A percentile compares a stretch with the other conserved stretches of the same genome.
Evolutionary conservation across 805 yeast species (phyloP).

Genomic region (Zygosaccharomyces kombuchaensis): DNA sequence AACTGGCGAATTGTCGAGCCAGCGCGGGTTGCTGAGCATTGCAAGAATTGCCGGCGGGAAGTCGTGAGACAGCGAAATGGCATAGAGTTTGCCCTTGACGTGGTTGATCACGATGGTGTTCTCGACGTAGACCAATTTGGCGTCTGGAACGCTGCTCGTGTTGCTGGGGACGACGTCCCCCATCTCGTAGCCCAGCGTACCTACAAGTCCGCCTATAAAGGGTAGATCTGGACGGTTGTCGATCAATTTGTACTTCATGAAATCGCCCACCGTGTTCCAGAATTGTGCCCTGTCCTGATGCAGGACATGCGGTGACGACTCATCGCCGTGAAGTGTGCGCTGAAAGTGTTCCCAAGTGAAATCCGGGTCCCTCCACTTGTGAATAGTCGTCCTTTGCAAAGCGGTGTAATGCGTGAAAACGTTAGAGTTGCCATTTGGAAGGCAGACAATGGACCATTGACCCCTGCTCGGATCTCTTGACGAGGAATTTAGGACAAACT

Average conservation of each 20-base stretch:
- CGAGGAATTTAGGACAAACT: constrained; percentile 61
- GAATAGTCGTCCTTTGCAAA: constrained; percentile 26
- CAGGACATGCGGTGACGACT: constrained; percentile 10
- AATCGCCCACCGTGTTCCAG: constrained; percentile 28
- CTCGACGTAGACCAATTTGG: constrained; percentile 67
- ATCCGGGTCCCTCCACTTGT: constrained; percentile 28
- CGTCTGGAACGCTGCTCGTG: constrained; percentile 53
- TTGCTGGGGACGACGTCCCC: constrained; percentile 49
- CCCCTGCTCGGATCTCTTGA: constrained; percentile 53
- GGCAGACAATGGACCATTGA: constrained; percentile 79
- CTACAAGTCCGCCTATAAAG: constrained; percentile 88
- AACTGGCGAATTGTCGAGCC: neutral
- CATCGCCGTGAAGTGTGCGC: neutral
- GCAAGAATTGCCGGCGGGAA: constrained; percentile 28
- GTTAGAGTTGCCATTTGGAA: constrained; percentile 45
- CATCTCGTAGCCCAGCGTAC: constrained; percentile 84
- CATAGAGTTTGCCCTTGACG: constrained; percentile 40
- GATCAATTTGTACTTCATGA: constrained; percentile 23
- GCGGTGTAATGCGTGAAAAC: constrained; percentile 63
- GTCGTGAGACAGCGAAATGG: constrained; percentile 47
- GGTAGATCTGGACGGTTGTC: constrained; percentile 46
- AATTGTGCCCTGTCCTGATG: constrained; percentile 26
- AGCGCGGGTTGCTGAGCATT: constrained; percentile 7
- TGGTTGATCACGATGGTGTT: constrained; percentile 57
- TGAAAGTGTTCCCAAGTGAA: constrained; percentile 11